A percentile compares a stretch with the other conserved stretches of the same genome.
Evolutionary conservation across 2,329 filamentous ascomycete genomes (phyloP).

Genomic region (Colletotrichum neosansevieriae): DNA sequence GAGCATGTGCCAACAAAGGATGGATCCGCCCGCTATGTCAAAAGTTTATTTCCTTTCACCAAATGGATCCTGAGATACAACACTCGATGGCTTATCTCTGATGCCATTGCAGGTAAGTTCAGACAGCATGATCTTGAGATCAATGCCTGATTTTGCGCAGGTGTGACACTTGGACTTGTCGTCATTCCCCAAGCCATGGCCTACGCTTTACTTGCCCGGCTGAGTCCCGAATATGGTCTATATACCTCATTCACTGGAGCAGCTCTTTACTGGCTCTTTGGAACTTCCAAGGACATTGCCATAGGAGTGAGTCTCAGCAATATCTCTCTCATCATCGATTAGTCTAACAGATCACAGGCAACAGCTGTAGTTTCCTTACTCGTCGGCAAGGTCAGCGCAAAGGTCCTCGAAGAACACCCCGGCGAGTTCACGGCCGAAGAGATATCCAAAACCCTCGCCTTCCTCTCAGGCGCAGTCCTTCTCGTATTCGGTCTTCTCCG

Average conservation of each 20-base stretch:
- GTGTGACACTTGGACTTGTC: constrained; percentile 70
- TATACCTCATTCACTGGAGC: constrained; percentile 88
- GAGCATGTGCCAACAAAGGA: constrained; percentile 63
- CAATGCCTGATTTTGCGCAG: constrained; percentile 44
- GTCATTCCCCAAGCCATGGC: constrained; percentile 86
- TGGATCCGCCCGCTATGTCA: constrained; percentile 64
- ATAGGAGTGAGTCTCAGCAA: constrained; percentile 66
- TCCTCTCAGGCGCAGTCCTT: constrained; percentile 63
- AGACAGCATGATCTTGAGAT: rapidly evolving
- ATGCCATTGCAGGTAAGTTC: constrained; percentile 74
- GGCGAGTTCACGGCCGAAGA: constrained; percentile 46
- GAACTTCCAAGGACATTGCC: constrained; percentile 86
- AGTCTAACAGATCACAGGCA: constrained; percentile 59
- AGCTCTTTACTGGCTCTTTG: constrained; percentile 85
- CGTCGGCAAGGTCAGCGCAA: constrained; percentile 58
- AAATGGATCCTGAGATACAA: constrained; percentile 80
- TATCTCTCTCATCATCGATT: too few relatives aligned
- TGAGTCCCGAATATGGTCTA: constrained; percentile 77
- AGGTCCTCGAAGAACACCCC: constrained; percentile 51
- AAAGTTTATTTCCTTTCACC: constrained; percentile 71
- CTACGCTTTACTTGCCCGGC: constrained; percentile 77
- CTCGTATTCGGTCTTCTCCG: constrained; percentile 62
- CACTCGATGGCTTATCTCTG: constrained; percentile 77
- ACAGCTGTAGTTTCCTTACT: constrained; percentile 65
- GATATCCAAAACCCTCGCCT: constrained; percentile 60